Conservation (phyloP, 345 rosid species). For the Salix suchowensis region DNA sequence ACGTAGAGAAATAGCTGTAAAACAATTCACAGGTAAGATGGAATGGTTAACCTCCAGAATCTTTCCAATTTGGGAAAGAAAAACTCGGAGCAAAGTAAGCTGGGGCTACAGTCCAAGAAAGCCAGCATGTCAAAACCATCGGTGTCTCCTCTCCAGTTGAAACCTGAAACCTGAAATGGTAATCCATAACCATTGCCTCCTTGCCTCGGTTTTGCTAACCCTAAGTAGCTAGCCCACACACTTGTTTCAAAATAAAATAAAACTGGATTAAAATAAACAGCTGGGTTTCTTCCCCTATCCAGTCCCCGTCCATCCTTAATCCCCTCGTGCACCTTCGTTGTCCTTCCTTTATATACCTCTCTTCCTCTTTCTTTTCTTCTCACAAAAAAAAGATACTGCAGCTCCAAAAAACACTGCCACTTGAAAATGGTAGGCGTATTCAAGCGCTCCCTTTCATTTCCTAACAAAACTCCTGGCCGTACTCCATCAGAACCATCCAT, state of each 20-base stretch:
- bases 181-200: not conserved
- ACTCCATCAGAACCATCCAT: constrained; percentile 31
- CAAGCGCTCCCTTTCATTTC: constrained; percentile 54
- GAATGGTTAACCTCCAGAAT: not conserved
- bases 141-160: constrained; percentile 24
- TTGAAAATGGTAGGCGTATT: constrained; percentile 39
- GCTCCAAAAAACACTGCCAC: not conserved
- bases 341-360: constrained; percentile 7
- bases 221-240: not conserved
- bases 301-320: not conserved
- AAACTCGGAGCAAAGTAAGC: not conserved
- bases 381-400: not conserved
- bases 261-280: not conserved
- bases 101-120: not conserved
- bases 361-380: not conserved
- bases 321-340: constrained; percentile 17
- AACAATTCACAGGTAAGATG: not conserved
- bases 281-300: constrained; percentile 29
- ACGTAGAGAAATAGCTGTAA: no score
- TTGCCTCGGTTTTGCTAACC: constrained; percentile 1
- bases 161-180: constrained; percentile 9
- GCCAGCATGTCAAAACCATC: constrained; percentile 24
- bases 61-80: not conserved
- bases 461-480: constrained; percentile 38
- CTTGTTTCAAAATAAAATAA: not conserved